phyloP scores from a whole-genome alignment of 805 yeast species.

The Yueomyces sinensis region DNA sequence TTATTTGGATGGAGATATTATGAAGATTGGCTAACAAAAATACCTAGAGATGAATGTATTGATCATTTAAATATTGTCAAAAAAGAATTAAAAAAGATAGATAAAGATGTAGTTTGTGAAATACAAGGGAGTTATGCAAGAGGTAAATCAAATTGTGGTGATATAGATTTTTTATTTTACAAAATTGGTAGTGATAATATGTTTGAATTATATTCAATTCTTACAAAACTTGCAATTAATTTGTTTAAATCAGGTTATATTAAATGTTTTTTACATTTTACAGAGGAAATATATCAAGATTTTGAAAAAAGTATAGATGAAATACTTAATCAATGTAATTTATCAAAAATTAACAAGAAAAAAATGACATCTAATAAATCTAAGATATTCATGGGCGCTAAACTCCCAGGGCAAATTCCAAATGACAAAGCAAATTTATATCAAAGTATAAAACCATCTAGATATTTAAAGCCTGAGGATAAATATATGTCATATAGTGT shows the following conservation, averaged over 20 bases:
- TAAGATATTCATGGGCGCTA: conserved; percentile 14
- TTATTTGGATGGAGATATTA: conserved; percentile 22
- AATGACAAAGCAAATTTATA: not conserved
- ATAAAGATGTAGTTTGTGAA: conserved; percentile 11
- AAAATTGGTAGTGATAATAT: conserved; percentile 15
- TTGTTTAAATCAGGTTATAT: conserved; percentile 12
- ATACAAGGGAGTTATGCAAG: conserved; percentile 21
- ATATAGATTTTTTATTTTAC: conserved; percentile 20
- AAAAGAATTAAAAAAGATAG: conserved; percentile 8
- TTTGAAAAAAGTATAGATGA: conserved; percentile 6
- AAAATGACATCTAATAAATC: not conserved
- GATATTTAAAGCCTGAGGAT: conserved; percentile 7
- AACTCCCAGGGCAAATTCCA: conserved; percentile 1
- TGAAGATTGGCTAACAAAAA: conserved; percentile 19
- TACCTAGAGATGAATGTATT: conserved; percentile 16
- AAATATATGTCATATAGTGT: conserved; percentile 12
- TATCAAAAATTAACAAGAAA: not conserved
- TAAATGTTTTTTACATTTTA: conserved; percentile 15
- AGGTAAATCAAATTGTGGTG: conserved; percentile 17
- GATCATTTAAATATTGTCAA: conserved; percentile 10
- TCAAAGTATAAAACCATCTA: not conserved
- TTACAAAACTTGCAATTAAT: conserved; percentile 10
- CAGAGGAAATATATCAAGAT: conserved; percentile 4
- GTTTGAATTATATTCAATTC: conserved; percentile 7
- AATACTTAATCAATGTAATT: conserved; percentile 3